Conservation (phyloP, 1,284 basidiomycete species). For the Moesziomyces globuligerus region DNA sequence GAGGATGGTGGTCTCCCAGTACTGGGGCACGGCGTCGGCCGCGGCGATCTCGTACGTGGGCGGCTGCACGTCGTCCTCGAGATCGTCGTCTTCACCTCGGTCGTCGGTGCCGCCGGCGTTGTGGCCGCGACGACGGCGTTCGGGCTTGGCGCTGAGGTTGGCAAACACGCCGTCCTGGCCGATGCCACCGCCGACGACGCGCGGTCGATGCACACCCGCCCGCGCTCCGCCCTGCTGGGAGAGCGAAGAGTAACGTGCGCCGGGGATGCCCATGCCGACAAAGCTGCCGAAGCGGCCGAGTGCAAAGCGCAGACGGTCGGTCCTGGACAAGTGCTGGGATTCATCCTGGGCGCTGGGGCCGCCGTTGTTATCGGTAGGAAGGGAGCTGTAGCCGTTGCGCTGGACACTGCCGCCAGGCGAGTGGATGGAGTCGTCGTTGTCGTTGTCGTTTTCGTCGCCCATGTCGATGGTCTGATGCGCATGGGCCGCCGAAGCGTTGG, state of each 20-base stretch:
- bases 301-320: constrained; percentile 48
- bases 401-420: constrained; percentile 12
- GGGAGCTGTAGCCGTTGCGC: constrained; percentile 33
- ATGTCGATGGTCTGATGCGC: constrained; percentile 40
- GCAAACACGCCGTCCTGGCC: constrained; percentile 95
- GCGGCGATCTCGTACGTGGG: constrained; percentile 89
- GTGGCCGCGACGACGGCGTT: constrained; percentile 64
- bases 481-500: neutral
- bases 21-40: constrained; percentile 89
- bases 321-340: constrained; percentile 20
- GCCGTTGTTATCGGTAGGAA: constrained; percentile 24
- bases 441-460: constrained; percentile 21
- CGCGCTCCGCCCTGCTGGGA: constrained; percentile 28
- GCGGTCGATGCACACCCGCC: constrained; percentile 25
- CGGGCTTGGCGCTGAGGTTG: constrained; percentile 91
- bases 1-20: constrained; percentile 96
- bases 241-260: constrained; percentile 57
- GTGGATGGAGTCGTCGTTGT: constrained; percentile 22
- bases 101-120: constrained; percentile 61
- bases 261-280: constrained; percentile 65
- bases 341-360: constrained; percentile 11
- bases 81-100: constrained; percentile 74
- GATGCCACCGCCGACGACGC: constrained; percentile 75
- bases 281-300: constrained; percentile 62
- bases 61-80: constrained; percentile 70